Evolutionary conservation across 163 green algal genomes (phyloP), one percentile per base, ranked within the genome.

Genomic region (Smithsoniella earleae): DNA sequence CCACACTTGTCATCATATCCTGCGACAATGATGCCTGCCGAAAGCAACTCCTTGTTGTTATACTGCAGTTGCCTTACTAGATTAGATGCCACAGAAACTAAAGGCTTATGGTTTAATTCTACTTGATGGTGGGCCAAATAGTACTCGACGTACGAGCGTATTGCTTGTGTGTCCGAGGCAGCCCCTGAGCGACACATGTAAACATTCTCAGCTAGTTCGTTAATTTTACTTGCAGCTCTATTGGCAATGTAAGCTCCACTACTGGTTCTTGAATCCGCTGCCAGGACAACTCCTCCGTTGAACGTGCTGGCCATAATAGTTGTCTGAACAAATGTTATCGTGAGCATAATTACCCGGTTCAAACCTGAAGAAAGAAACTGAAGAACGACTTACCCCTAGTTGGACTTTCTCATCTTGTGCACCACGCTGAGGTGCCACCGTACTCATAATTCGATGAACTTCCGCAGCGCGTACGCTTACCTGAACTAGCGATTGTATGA

Each of bases 21-120:
- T 20, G 86, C 89, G 2, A 95, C 79, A 64, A 95, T 95, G 73
- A 95, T 80, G 3, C 89, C 89, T n/a, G 89, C 89, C 66, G 88
- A 80, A 37, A 93, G 65, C 75, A 81, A 82, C 20, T 82, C 75
- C 78, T 87, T 86, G 73, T 81, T 90, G 66, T 76, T 3, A 46
- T 81, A 83, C 20, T 49, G 31, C 49, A 64, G 31, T 64, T 64
- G 49, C 49, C 77, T 80, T 2, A 81, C 78, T 43, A 90, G 76
- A 62, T 81, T 81, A 8, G 85, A 83, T 44, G 79, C 85, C 31
- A 78, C 79, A 66, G 77, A 75, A 2, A 88, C 81, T 43, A 62
- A 62, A 0, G 82, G 76, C 4, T 73, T 73, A 0, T 79, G 75
- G 43, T 77, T 74, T 40, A 76, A 74, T 72, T 88, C 81, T n/a